Base-by-base conservation (phyloP, 2,329 filamentous ascomycete species). In the Chaetomiaceae sp. region DNA sequence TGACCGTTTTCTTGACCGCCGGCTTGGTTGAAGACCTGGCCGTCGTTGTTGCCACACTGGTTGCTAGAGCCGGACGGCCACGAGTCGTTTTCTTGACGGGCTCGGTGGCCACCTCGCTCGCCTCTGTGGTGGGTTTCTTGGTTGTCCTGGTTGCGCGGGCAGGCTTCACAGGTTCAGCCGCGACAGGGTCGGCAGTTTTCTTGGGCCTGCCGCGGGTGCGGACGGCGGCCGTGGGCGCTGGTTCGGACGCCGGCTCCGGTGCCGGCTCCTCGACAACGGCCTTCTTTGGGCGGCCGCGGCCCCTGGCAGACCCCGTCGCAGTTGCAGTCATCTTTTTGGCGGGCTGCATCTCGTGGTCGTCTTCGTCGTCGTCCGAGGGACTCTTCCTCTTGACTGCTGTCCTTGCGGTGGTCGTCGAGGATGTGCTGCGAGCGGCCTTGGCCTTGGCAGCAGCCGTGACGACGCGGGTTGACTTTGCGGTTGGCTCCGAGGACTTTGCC, bases 1-100 rank as follows among this genome's bases (percentile, higher is more conserved):
- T 82, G 62, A 85, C 82, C 2, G 73, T 75, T 71, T 84, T 86
- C 71, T 80, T 84, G 30, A 73, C 66, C 5, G 73, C 69, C 16
- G 77, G 66, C 66, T 73, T 79, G 57, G 70, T 51, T 55, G 67
- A 51, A 55, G 69, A 32, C 67, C 51, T 65, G 2, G 63, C 21
- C 1, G 53, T 30, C 6, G 51, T 51, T 18, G 45, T 38, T 23
- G 43, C 43, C 30, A 70, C 32, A 20, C 32, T 66, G 14, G 65
- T 58, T 4, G 65, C 65, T 5, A 67, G 60, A 27, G 70, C 72
- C 38, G 73, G 71, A 14, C 73, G 73, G 14, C 63, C 60, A 18
- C 65, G 55, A 21, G 64, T 62, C 4, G 73, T 59, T 21, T 74
- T 74, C 58, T 75, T 75, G 21, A 44, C 68, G 56, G 57, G 49